Conservation (phyloP, 768 basidiomycete species). For the Kwoniella sp. region DNA sequence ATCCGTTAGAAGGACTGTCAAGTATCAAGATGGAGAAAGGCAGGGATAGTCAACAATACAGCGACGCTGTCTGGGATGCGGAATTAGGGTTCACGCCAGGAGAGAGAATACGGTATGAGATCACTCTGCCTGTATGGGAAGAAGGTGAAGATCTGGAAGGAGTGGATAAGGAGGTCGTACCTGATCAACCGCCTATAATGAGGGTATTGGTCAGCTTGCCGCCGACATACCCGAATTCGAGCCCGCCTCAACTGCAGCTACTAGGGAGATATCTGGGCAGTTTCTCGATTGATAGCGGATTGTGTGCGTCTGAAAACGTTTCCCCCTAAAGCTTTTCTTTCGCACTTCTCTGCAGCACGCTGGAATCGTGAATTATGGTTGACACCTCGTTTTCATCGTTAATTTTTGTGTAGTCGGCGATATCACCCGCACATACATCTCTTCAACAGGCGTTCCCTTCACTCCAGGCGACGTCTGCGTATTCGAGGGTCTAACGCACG, state of each 20-base stretch:
- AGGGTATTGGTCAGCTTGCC: conserved; percentile 52
- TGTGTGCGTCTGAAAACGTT: conserved; percentile 43
- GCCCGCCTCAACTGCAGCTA: conserved; percentile 55
- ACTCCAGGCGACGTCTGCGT: conserved; percentile 55
- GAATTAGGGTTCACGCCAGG: conserved; percentile 30
- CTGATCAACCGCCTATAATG: conserved; percentile 34
- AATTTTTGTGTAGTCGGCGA: conserved; percentile 54
- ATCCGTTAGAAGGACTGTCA: background rate
- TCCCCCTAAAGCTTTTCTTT: too few species aligned
- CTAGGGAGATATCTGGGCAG: conserved; percentile 54
- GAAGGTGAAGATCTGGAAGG: conserved; percentile 37
- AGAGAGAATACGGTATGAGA: conserved; percentile 52
- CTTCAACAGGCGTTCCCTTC: conserved; percentile 51
- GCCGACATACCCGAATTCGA: conserved; percentile 52
- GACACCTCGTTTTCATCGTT: too few species aligned
- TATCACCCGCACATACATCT: conserved; percentile 54
- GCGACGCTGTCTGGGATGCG: conserved; percentile 30
- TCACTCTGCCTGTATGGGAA: conserved; percentile 47
- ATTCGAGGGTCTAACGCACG: conserved; percentile 54
- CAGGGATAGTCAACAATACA: conserved; percentile 31
- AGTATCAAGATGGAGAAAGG: conserved; percentile 3
- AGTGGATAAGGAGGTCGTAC: conserved; percentile 18
- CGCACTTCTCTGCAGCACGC: too few species aligned
- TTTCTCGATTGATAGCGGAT: conserved; percentile 51
- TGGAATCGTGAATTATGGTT: too few species aligned